phyloP scores from a whole-genome alignment of 352 stramenopile genomes.

The Blastocystis sp. region DNA sequence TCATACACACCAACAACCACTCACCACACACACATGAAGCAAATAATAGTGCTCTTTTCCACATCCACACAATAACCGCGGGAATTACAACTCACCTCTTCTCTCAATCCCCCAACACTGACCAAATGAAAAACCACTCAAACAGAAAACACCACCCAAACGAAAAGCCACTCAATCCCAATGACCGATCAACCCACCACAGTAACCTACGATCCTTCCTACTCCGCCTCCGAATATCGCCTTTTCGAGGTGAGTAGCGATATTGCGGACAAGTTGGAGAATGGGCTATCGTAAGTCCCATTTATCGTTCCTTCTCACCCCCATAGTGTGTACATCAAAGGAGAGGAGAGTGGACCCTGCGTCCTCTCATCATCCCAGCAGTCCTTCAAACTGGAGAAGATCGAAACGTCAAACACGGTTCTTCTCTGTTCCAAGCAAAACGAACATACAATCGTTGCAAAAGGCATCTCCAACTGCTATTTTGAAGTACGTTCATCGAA shows the following conservation, averaged over 20 bases:
- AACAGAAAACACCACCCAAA: neutral
- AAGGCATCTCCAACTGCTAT: neutral
- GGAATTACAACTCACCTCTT: too few species aligned
- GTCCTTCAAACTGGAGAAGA: conserved; percentile 58
- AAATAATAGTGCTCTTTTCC: too few species aligned
- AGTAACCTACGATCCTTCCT: neutral
- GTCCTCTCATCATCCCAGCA: conserved; percentile 17
- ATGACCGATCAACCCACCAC: neutral
- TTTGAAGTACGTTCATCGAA: conserved; percentile 9
- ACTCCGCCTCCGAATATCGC: neutral
- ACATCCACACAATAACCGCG: too few species aligned
- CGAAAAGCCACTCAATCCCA: neutral
- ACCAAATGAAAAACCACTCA: neutral
- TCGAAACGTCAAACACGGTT: conserved; percentile 67
- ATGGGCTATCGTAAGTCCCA: neutral
- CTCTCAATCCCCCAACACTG: neutral
- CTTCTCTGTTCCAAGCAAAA: neutral
- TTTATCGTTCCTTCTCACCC: neutral
- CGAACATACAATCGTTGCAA: neutral
- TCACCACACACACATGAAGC: too few species aligned
- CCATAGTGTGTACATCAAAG: conserved; percentile 39
- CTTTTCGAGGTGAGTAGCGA: neutral
- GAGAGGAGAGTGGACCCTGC: conserved; percentile 30
- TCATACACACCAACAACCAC: too few species aligned
- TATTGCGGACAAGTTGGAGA: neutral